These are phyloP conservation scores for Aspergillus proliferans DNA, from an alignment of 2,329 filamentous ascomycete species.

Conservation along the genomic window DNA sequence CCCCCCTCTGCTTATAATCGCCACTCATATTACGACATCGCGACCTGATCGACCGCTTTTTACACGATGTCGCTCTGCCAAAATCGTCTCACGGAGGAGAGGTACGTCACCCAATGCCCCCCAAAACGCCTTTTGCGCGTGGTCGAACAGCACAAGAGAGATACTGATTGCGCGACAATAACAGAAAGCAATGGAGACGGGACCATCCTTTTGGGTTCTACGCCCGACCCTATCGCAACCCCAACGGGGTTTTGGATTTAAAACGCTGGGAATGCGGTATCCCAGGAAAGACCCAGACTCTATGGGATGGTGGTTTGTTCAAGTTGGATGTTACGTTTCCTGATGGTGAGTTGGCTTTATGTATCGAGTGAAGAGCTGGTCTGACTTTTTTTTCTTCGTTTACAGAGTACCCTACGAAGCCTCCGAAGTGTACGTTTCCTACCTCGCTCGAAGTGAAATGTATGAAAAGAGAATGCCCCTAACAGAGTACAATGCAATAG, in stretches of 20 bases:
- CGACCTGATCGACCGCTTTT: background rate
- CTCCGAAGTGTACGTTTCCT: conserved; percentile 77
- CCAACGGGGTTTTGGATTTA: conserved; percentile 77
- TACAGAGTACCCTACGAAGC: conserved; percentile 94
- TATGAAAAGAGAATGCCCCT: background rate
- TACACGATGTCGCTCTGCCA: conserved; percentile 73
- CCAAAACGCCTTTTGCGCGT: background rate
- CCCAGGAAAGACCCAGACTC: conserved; percentile 90
- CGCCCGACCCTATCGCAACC: conserved; percentile 75
- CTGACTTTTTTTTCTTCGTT: conserved; percentile 5
- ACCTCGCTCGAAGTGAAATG: background rate
- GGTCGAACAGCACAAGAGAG: background rate
- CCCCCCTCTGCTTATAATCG: background rate
- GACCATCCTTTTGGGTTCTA: conserved; percentile 98
- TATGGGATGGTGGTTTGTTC: conserved; percentile 97
- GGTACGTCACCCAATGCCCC: conserved; percentile 48
- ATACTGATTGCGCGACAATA: conserved; percentile 9
- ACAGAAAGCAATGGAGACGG: conserved; percentile 89
- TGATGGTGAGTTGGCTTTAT: conserved; percentile 61
- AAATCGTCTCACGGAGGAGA: conserved; percentile 81
- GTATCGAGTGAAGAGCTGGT: conserved; percentile 6
- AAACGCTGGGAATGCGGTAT: conserved; percentile 97
- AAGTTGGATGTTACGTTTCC: conserved; percentile 91
- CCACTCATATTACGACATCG: background rate
- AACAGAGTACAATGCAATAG: conserved; percentile 40